Evolutionary conservation across 768 basidiomycete genomes (phyloP).

Genomic region (Sarcodon sp.): DNA sequence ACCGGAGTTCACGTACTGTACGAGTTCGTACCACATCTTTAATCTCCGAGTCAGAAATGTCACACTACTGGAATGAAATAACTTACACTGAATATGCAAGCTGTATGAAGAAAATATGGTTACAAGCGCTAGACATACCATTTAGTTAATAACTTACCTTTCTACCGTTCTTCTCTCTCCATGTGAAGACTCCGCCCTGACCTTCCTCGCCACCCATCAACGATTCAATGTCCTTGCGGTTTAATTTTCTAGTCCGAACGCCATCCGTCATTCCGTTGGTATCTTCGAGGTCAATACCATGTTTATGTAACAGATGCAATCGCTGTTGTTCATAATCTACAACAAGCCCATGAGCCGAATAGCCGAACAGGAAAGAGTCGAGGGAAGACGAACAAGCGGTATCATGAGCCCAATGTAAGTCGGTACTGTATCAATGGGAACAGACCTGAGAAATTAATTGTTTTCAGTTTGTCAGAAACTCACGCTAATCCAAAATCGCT

Average conservation of each 20-base stretch:
- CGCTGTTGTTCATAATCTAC: slow-evolving; percentile 93
- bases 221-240: slow-evolving; percentile 69
- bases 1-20: slow-evolving; percentile 48
- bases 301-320: slow-evolving; percentile 73
- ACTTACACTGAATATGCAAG: slow-evolving; percentile 83
- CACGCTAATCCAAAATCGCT: slow-evolving; percentile 95
- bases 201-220: slow-evolving; percentile 79
- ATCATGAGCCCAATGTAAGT: slow-evolving; percentile 96
- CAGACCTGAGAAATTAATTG: not conserved
- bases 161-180: slow-evolving; percentile 87
- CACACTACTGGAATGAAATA: slow-evolving; percentile 3
- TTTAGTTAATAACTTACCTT: slow-evolving; percentile 43
- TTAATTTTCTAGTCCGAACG: slow-evolving; percentile 65
- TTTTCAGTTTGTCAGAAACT: slow-evolving; percentile 22
- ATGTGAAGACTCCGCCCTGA: slow-evolving; percentile 79
- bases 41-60: slow-evolving; percentile 8
- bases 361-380: slow-evolving; percentile 4
- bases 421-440: slow-evolving; percentile 39
- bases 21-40: slow-evolving; percentile 70
- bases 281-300: slow-evolving; percentile 92
- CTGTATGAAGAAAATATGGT: slow-evolving; percentile 23
- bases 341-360: slow-evolving; percentile 3
- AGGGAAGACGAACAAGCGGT: slow-evolving; percentile 54
- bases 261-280: slow-evolving; percentile 46
- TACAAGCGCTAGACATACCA: slow-evolving; percentile 3